Evolutionary conservation across 176 grass and related monocot species (phyloP), one percentile per base, ranked within the genome.

Genomic region (Areca catechu): DNA sequence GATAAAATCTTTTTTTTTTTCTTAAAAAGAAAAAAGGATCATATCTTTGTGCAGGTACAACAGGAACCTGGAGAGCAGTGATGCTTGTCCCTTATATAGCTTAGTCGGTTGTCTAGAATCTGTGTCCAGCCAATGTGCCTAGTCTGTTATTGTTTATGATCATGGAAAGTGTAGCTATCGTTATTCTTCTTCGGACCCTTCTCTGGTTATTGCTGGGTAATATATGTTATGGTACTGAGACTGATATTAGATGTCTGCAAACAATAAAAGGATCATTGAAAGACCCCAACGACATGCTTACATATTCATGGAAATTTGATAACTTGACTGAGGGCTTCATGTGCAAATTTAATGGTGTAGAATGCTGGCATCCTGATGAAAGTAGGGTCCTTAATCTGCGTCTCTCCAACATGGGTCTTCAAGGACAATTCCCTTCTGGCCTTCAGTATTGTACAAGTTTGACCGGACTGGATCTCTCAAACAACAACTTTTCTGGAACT

Each of bases 341-440:
- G 16, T 97, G 93, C 9, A 74, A 20, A 54, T 97, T 92, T 52
- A 80, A 48, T 7, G 93, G 93, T 7, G 93, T 97, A 4, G 87
- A 91, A 23, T 97, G 93, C 60, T 97, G 93, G 93, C 81, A 97
- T 69, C 83, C 84, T 62, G 90, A 92, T 49, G 93, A 97, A 65
- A 97, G 84, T 55, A 79, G 56, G 73, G 71, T 97, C 29, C 69
- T 97, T 37, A 74, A 78, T 56, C 83, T 97, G 55, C 71, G 21
- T 15, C 83, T 97, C 43, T 72, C 83, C 28, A 88, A 89, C 73
- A 83, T 92, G 76, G 87, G 79, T 58, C 80, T 97, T 53, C 54
- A 72, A 30, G 93, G 93, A 9, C 58, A 21, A 14, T 97, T 97
- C 30, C 93, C 93, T 28, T 77, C 55, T 7, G 93, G 93, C 3